A percentile compares a stretch with the other conserved stretches of the same genome.
These are phyloP conservation scores for Ceratobasidium sp. DNA, from an alignment of 1,284 basidiomycete species.

Conservation along the genomic window DNA sequence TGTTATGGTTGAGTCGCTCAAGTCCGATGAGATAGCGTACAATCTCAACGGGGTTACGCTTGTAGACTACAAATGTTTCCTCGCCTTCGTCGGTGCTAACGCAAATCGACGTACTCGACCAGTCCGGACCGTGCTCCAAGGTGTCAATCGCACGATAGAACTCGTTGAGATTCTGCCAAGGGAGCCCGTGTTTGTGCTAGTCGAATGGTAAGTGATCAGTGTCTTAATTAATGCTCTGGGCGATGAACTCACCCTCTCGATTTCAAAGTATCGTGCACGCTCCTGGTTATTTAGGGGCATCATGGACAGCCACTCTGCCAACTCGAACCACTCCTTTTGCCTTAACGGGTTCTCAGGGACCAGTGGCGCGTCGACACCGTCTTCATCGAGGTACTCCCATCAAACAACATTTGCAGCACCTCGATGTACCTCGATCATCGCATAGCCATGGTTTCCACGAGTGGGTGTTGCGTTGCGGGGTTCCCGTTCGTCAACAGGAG, in stretches of 20 bases:
- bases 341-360: not conserved
- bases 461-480: too few species aligned
- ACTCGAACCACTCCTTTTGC: not conserved
- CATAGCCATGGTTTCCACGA: not conserved
- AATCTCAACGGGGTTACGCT: constrained; percentile 52
- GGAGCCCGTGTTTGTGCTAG: constrained; percentile 24
- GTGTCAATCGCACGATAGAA: constrained; percentile 48
- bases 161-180: constrained; percentile 46
- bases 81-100: constrained; percentile 47
- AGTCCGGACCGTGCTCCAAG: constrained; percentile 48
- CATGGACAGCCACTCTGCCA: not conserved
- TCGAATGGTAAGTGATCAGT: too few species aligned
- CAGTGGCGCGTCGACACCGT: too few species aligned
- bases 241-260: constrained; percentile 5
- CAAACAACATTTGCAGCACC: not conserved
- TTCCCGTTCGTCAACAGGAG: too few species aligned
- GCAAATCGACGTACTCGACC: constrained; percentile 48
- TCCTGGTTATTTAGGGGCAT: not conserved
- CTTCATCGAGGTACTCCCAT: not conserved
- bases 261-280: not conserved
- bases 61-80: constrained; percentile 52
- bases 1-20: constrained; percentile 2
- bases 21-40: constrained; percentile 49
- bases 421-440: not conserved
- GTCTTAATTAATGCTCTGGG: too few species aligned